Evolutionary conservation across 306 rosid species (phyloP).

Genomic region (Neltuma alba): DNA sequence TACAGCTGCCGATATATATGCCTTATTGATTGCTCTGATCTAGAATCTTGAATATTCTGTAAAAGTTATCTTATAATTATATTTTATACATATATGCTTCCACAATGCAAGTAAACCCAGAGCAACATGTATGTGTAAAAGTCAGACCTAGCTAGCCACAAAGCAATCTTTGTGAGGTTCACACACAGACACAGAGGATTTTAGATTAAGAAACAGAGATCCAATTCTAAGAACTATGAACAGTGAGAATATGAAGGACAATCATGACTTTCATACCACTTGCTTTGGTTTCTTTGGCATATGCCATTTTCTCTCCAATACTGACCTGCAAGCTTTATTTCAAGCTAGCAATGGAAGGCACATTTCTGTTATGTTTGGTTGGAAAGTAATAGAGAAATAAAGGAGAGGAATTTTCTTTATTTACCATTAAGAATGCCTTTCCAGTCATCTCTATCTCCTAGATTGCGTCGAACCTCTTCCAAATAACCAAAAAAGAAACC

Average conservation of each 20-base stretch:
- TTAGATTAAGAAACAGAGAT: not conserved
- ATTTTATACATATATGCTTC: not conserved
- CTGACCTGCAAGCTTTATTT: no score
- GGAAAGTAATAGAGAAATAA: not conserved
- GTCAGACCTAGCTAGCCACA: not conserved
- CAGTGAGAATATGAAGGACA: not conserved
- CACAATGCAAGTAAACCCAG: not conserved
- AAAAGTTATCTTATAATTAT: not conserved
- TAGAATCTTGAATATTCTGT: conserved; percentile 3
- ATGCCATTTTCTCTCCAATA: not conserved
- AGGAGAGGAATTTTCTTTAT: not conserved
- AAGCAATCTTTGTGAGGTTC: not conserved
- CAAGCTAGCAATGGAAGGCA: not conserved
- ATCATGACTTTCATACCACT: not conserved
- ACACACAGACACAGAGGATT: not conserved
- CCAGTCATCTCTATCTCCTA: not conserved
- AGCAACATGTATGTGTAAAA: not conserved
- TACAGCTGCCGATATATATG: not conserved
- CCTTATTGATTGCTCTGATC: not conserved
- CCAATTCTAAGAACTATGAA: not conserved
- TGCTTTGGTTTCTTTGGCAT: not conserved
- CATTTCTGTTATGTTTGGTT: not conserved
- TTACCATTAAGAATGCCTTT: not conserved
- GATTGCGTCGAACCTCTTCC: no score
- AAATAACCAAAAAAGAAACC: no score